Evolutionary conservation across 768 basidiomycete genomes (phyloP), one percentile per base, ranked within the genome.

Genomic region (Mycena venus): DNA sequence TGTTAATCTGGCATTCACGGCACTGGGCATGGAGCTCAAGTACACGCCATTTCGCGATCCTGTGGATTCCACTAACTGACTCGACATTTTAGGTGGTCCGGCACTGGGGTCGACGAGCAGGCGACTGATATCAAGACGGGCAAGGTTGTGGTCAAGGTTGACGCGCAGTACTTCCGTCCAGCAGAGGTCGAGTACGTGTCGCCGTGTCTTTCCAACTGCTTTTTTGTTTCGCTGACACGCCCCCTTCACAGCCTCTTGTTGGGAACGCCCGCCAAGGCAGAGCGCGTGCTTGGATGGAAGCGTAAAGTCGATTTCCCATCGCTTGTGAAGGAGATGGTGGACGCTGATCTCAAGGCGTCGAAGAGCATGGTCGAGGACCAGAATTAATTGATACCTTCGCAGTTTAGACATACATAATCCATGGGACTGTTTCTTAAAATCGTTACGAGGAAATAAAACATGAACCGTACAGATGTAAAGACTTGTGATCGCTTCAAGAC

Each of bases 241-340:
- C 21, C 8, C 21, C 38, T 40, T 8, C 44, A 4, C 56, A 96
- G 96, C 5, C 90, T 97, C 67, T 89, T 99, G 47, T 89, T 93
- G 59, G 97, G 97, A 17, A 93, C 94, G 83, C 96, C 97, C 6
- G 87, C 93, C 62, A 99, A 99, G 86, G 97, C 98, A 0, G 96
- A 98, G 83, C 90, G 89, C 55, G 51, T 91, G 51, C 92, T 99
- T 53, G 95, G 96, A 11, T 99, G 97, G 97, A 96, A 94, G 83
- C 93, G 98, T 73, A 87, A 92, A 77, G 92, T 96, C 69, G 87
- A 90, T 77, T 99, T 98, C 81, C 91, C 96, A 75, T 84, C 89
- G 40, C 91, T 99, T 73, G 95, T 99, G 49, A 89, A 90, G 78
- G 96, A 99, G 89, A 98, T 99, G 97, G 96, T 98, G 29, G 87